Conservation (phyloP, 768 basidiomycete genomes). For the Trametes cinnabarina region DNA sequence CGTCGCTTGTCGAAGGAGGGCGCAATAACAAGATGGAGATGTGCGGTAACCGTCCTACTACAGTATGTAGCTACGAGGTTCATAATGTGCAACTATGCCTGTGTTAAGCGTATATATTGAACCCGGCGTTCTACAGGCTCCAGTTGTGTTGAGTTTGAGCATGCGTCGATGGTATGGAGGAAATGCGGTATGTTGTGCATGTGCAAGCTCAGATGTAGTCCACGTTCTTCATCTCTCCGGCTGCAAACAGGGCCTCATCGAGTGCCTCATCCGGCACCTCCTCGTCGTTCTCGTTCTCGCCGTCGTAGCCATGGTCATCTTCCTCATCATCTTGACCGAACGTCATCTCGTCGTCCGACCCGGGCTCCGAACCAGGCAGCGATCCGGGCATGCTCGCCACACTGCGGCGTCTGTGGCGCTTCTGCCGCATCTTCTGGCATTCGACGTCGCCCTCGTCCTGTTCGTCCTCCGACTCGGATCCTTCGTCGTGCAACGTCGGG, state of each 20-base stretch:
- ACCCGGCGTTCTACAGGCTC: no score
- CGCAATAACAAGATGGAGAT: not conserved
- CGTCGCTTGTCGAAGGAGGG: no score
- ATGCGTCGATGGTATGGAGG: not conserved
- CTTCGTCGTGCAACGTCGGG: slow-evolving; percentile 51
- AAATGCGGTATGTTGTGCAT: not conserved
- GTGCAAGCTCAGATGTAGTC: slow-evolving; percentile 36
- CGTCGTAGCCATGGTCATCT: slow-evolving; percentile 31
- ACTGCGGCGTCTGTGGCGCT: slow-evolving; percentile 53
- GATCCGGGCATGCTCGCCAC: slow-evolving; percentile 88
- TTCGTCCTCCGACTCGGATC: slow-evolving; percentile 39
- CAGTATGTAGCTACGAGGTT: no score
- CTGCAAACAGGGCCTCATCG: slow-evolving; percentile 76
- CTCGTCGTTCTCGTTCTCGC: slow-evolving; percentile 54
- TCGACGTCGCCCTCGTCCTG: slow-evolving; percentile 40
- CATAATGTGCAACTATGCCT: not conserved
- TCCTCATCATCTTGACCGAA: slow-evolving; percentile 54
- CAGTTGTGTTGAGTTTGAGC: no score
- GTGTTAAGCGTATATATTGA: no score
- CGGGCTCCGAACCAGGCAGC: slow-evolving; percentile 41
- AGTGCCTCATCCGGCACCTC: slow-evolving; percentile 67
- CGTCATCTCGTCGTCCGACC: slow-evolving; percentile 50
- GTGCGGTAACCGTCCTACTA: no score
- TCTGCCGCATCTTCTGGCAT: slow-evolving; percentile 39
- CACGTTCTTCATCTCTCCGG: slow-evolving; percentile 81